Conservation (phyloP, 2,329 filamentous ascomycete species). For the Fusarium buharicum region DNA sequence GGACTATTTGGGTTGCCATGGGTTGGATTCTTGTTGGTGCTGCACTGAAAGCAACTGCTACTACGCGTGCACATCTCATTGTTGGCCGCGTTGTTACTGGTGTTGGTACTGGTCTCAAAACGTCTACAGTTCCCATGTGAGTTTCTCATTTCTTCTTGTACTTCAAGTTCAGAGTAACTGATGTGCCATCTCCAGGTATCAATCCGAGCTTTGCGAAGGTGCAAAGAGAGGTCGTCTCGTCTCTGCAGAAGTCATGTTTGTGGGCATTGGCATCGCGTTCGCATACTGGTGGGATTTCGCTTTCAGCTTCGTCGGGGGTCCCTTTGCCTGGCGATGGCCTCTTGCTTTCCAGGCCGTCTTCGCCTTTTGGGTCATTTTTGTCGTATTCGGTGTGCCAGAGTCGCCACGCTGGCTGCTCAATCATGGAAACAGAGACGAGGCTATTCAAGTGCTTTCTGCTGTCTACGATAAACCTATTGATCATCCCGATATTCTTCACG, state of each 20-base stretch:
- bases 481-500: conserved; percentile 44
- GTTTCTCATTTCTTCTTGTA: rapidly evolving
- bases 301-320: conserved; percentile 46
- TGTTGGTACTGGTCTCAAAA: conserved; percentile 57
- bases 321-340: conserved; percentile 43
- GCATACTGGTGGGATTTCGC: conserved; percentile 56
- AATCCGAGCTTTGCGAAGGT: conserved; percentile 52
- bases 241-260: conserved; percentile 57
- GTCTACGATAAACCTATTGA: conserved; percentile 54
- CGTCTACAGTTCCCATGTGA: conserved; percentile 52
- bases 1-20: conserved; percentile 65
- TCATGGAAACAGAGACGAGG: conserved; percentile 51
- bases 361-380: conserved; percentile 47
- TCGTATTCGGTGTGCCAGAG: conserved; percentile 54
- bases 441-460: conserved; percentile 50
- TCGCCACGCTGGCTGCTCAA: conserved; percentile 55
- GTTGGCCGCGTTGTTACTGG: conserved; percentile 61
- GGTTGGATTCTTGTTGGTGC: conserved; percentile 68
- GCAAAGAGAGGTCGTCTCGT: conserved; percentile 62
- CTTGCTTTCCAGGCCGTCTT: conserved; percentile 50
- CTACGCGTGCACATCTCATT: conserved; percentile 59
- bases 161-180: not conserved
- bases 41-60: conserved; percentile 63
- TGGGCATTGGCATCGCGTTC: conserved; percentile 53
- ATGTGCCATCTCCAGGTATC: conserved; percentile 25